These are phyloP conservation scores for Flaveria brownii DNA, from an alignment of 129 eudicot species.

Conservation along the genomic window DNA sequence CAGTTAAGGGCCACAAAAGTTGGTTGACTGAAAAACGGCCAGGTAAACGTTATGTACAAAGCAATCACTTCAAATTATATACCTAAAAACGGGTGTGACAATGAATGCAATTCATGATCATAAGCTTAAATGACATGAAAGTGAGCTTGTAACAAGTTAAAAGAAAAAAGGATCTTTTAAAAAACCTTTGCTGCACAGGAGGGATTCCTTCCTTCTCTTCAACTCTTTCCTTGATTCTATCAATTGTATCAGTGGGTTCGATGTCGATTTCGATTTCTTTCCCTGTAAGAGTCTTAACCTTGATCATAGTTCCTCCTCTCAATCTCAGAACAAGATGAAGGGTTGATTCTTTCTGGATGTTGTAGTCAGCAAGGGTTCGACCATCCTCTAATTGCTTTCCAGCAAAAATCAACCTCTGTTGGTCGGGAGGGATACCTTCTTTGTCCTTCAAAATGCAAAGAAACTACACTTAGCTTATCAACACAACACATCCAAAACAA, in stretches of 20 bases:
- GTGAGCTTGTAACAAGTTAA: not conserved
- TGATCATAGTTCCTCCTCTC: slow-evolving; percentile 95
- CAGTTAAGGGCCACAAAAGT: too few species aligned
- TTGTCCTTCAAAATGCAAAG: slow-evolving; percentile 57
- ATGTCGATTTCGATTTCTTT: slow-evolving; percentile 90
- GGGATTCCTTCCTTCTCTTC: slow-evolving; percentile 99
- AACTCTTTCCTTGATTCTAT: slow-evolving; percentile 86
- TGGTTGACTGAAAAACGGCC: too few species aligned
- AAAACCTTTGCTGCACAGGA: slow-evolving; percentile 90
- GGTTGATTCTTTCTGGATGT: slow-evolving; percentile 91
- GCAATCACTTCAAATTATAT: not conserved
- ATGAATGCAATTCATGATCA: not conserved
- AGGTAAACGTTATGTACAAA: too few species aligned
- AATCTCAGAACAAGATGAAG: slow-evolving; percentile 87
- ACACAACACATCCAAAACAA: too few species aligned
- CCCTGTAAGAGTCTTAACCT: slow-evolving; percentile 90
- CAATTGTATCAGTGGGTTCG: slow-evolving; percentile 86
- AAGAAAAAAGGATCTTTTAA: not conserved
- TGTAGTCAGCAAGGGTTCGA: slow-evolving; percentile 87
- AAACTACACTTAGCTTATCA: not conserved
- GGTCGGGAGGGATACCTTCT: slow-evolving; percentile 86
- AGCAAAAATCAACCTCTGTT: slow-evolving; percentile 89
- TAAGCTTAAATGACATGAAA: not conserved
- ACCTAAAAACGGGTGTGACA: not conserved
- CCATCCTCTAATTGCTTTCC: slow-evolving; percentile 96